Percentiles rank a stretch among this genome's conserved stretches.
Evolutionary conservation across 306 rosid species (phyloP).

Genomic region (Vachellia collinsii): DNA sequence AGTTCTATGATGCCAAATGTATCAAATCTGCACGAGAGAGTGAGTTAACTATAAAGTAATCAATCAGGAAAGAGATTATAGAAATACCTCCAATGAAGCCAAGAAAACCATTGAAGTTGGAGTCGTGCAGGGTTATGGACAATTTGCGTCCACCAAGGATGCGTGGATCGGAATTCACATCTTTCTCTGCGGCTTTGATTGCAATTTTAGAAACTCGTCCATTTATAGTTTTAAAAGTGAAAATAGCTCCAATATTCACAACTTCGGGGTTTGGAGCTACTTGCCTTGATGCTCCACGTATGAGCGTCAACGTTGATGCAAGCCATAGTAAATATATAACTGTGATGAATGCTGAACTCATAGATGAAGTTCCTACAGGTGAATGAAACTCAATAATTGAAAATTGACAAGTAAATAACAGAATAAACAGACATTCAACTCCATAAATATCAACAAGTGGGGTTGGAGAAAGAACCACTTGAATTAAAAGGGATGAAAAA

Average conservation of each 20-base stretch:
- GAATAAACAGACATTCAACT: background rate
- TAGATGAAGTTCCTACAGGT: conserved; percentile 1
- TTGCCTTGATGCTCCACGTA: background rate
- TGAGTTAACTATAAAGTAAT: background rate
- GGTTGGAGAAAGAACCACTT: background rate
- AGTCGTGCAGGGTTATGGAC: background rate
- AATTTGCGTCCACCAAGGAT: conserved; percentile 15
- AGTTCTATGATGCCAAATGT: background rate
- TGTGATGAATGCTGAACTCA: background rate
- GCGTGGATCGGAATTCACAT: background rate
- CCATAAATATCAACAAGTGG: background rate
- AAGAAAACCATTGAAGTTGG: background rate
- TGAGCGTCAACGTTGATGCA: background rate
- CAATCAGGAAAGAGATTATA: background rate
- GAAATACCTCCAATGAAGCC: conserved; percentile 1
- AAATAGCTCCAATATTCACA: background rate
- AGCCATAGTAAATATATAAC: background rate
- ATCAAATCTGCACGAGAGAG: background rate
- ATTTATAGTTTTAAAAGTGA: conserved; percentile 3
- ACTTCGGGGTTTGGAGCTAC: background rate
- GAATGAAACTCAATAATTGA: background rate
- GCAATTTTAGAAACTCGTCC: background rate
- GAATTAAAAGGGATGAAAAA: background rate
- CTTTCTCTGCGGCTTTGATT: background rate
- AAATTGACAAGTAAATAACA: background rate